Evolutionary conservation across 257 asterid species (phyloP), one percentile per base, ranked within the genome.

Genomic region (Scutellaria minor): DNA sequence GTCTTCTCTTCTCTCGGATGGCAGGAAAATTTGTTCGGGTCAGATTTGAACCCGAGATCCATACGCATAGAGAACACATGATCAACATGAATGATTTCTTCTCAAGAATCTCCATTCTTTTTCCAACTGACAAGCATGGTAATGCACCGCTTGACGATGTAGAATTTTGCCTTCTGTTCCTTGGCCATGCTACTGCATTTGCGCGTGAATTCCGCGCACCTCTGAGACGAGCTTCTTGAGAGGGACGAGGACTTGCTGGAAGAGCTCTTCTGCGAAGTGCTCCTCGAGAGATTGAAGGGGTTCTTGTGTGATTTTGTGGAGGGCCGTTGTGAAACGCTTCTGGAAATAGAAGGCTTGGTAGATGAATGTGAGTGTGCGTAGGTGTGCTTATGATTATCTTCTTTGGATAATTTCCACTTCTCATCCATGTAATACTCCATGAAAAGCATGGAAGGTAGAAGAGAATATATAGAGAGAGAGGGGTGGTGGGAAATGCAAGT

Each of bases 351-450:
- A 0, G 88, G 65, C 35, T 78, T 83, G 11, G 80, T 53, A 0
- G 86, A 78, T 5, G 85, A 77, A 59, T 64, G 27, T 2, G 27
- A 24, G 27, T 64, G 27, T 2, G 27, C 0, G 27, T 24, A 24
- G 27, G 27, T 74, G 71, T 18, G 20, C 6, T 62, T 57, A 44
- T 67, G 75, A 67, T 79, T 84, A 50, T 85, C 93, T 22, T 90
- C 90, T 68, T 75, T 86, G 8, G 92, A 75, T 9, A 87, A 24
- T 70, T 85, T 88, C 86, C 87, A 82, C 51, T 83, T 86, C 82
- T 85, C 96, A 77, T 88, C 96, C 93, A 89, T 85, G 80, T 89
- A 84, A 77, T 83, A 85, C 77, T 84, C 95, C 96, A 87, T 91
- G 39, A 40, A 22, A 6, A 6, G 50, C 46, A 53, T 64, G 72